These are phyloP conservation scores for Geotrichum australiense DNA, from an alignment of 1,139 yeast genomes.

Conservation along the genomic window DNA sequence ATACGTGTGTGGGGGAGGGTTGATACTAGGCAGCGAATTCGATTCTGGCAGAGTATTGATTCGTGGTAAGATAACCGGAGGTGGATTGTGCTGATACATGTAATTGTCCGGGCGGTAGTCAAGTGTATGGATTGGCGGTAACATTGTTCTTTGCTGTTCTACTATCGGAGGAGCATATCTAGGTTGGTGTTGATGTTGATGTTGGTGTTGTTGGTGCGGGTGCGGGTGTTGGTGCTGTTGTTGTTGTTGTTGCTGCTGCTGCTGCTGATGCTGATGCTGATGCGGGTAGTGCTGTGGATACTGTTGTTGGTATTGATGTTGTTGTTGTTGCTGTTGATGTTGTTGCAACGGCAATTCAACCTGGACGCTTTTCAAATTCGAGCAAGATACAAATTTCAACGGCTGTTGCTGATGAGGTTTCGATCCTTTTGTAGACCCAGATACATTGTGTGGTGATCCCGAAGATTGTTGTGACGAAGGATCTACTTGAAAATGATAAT, in stretches of 20 bases:
- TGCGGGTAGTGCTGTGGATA: constrained; percentile 2
- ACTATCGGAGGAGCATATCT: constrained; percentile 2
- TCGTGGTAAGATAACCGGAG: neutral
- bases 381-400: constrained; percentile 8
- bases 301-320: constrained; percentile 1
- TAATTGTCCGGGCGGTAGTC: neutral
- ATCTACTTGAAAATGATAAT: neutral
- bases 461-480: constrained; percentile 2
- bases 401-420: no score
- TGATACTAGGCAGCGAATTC: neutral
- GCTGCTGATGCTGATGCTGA: constrained; percentile 3
- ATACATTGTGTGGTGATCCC: neutral
- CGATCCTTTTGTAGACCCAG: neutral
- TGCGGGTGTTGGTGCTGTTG: neutral
- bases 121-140: constrained; percentile 2
- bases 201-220: neutral
- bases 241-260: constrained; percentile 1
- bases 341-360: constrained; percentile 3
- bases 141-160: neutral
- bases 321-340: constrained; percentile 8
- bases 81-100: neutral
- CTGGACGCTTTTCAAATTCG: constrained; percentile 4
- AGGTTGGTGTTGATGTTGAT: neutral
- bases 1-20: no score
- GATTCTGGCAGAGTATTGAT: neutral